phyloP scores from a whole-genome alignment of 176 grass and related monocot genomes.

The Hsuehochloa calcarea region DNA sequence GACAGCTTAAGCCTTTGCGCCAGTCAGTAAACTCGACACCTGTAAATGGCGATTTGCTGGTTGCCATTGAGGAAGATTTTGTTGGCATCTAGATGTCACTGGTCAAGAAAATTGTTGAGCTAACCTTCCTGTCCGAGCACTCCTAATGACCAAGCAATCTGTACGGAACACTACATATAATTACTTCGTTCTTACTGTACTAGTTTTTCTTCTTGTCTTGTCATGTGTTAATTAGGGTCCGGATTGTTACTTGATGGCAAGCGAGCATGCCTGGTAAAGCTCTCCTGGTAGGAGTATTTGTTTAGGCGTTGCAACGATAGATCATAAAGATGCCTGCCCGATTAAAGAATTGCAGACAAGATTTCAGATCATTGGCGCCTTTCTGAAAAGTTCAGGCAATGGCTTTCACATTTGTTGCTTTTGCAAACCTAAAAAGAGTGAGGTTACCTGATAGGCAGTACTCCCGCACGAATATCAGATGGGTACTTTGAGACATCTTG shows the following conservation, averaged over 20 bases:
- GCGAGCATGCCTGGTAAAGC: background rate
- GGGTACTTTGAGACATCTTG: background rate
- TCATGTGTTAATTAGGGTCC: background rate
- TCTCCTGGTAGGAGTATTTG: background rate
- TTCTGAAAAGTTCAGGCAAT: slow-evolving; percentile 25
- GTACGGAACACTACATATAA: background rate
- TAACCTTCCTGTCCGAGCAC: background rate
- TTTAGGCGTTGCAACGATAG: slow-evolving; percentile 18
- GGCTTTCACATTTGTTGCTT: slow-evolving; percentile 38
- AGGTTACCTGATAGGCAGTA: background rate
- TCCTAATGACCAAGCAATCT: background rate
- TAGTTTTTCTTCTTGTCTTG: background rate
- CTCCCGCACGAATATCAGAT: background rate
- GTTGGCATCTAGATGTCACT: background rate
- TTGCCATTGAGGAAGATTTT: background rate
- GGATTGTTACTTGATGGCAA: background rate
- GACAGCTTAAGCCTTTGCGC: background rate
- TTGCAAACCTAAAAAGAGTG: background rate
- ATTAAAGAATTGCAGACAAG: slow-evolving; percentile 11
- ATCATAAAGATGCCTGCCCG: background rate
- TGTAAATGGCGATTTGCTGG: background rate
- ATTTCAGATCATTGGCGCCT: slow-evolving; percentile 29
- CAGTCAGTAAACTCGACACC: background rate
- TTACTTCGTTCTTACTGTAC: background rate
- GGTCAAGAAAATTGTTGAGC: background rate